Base-by-base conservation (phyloP, 208 protist species). In the Cochliopodium minus region DNA sequence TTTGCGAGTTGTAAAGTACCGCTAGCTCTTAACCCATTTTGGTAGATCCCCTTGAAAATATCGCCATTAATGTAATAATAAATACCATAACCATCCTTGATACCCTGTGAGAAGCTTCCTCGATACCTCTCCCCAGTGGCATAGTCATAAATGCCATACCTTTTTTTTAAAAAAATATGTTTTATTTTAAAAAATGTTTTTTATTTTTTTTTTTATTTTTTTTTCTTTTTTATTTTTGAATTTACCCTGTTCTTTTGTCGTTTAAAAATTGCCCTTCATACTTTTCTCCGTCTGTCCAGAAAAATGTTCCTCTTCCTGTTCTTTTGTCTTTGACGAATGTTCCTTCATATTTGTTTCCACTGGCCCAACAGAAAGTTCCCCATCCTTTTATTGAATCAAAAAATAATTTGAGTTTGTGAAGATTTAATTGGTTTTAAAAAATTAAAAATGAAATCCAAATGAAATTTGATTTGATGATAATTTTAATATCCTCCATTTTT, bases 51-150 rank as follows among this genome's bases (percentile, higher is more conserved):
- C 47, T 52, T 30, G 35, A 43, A 52, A 17, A 17, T 17, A n/a
- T 17, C n/a, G 17, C 47, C 47, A n/a, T 52, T 52, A 17, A 30
- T 30, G 35, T 52, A 52, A 17, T 17, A 17, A 17, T 82, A 84
- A 33, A 67, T 79, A 17, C 84, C 84, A 23, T 76, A 62, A 28
- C 84, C 84, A 45, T 90, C 64, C 3, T 79, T 80, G 53, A 81
- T 63, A 20, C 77, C 77, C 54, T 80, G 71, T 23, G 67, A 72
- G 78, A 81, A 90, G 60, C 71, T 61, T 35, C 72, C 72, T 42
- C 72, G 62, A 52, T 77, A 77, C 9, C 67, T 56, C 48, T 71
- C 66, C 4, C 68, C 65, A 47, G 74, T 73, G 29, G 59, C 64
- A 61, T 75, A 81, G 48, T 61, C 57, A 70, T 86, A 73, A 28